Evolutionary conservation across 768 basidiomycete species (phyloP), one percentile per base, ranked within the genome.

Genomic region (Boletus patriciae): DNA sequence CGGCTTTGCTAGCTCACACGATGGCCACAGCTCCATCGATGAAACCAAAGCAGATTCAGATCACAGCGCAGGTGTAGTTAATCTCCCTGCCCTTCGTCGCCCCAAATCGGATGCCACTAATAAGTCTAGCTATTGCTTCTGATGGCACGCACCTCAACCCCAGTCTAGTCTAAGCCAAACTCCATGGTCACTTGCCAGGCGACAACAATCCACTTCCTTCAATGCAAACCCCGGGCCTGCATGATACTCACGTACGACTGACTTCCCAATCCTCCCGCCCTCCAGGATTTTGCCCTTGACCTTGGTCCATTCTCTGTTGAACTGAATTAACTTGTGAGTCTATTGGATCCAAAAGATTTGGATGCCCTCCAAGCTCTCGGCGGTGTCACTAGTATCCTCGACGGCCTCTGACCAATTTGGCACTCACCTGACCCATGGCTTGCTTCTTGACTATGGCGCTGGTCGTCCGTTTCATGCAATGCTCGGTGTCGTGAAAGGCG

Each of bases 341-440:
- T 97, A 52, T 84, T 98, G 37, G 95, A 98, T 68, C 94, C 94
- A 11, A 98, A 97, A 74, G 87, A 78, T 59, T 60, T 94, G 13
- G 80, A 86, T 3, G 69, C 78, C 15, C 80, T 99, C 33, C 76
- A 76, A 18, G 72, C 71, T 12, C 77, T 96, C 34, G 94, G 94
- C 19, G 96, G 97, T 41, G 75, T 80, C 10, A 63, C 77, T 0
- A 83, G 80, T 9, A 67, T 98, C 15, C 73, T 96, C 15, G 73
- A 75, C 2, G 88, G 92, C 7, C 81, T 98, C 9, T 25, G 25
- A 25, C 25, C 25, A 4, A 25, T 25, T 25, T 4, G 92, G 92
- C 15, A 87, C 91, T 0, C 73, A 89, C 59, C 63, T 70, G 3
- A 74, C 78, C 4, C 73, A 59, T 25, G 88, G 90, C 16, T 70